Base-by-base conservation (phyloP, 169 alveolate species). In the Plasmodium gonderi region DNA sequence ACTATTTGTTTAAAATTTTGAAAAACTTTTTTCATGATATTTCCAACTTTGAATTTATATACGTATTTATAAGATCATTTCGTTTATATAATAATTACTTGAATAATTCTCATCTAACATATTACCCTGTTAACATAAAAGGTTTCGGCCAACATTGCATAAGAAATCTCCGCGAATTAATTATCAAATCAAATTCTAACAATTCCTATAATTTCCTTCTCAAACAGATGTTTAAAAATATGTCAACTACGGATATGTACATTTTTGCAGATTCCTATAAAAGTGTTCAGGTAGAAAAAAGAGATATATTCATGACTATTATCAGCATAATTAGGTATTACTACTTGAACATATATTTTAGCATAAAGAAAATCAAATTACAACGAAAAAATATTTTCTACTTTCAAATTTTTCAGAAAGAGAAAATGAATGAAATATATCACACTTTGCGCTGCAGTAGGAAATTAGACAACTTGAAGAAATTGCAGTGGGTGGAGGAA, bases 51-150 rank as follows among this genome's bases (percentile, higher is more conserved):
- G 94, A 90, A 68, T 78, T 90, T 90, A 67, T 90, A 11, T 90
- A 90, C 54, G 79, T 90, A 67, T 90, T 90, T 90, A 90, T 17
- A 77, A 90, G 94, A 76, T 90, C 94, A 17, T 90, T 90, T 44
- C 80, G 91, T 17, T 69, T 90, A 14, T 78, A 64, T 78, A 90
- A 78, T 54, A 44, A 60, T 3, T 33, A 77, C 51, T 29, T 90
- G 40, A 90, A 90, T 38, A 90, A 90, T 40, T 78, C 94, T 14
- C 65, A 72, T 20, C 38, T 90, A 45, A 38, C 90, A 2, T 90
- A 90, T 67, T 78, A 90, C 51, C 94, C 94, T 36, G 94, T 90
- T 31, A 90, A 90, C 36, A 79, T 90, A 1, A 31, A 90, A 90
- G 14, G 29, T 3, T 90, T 90, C 51, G 91, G 91, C 49, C 8